Conservation (phyloP, 208 protist species). For the Trichomonas tenax region DNA sequence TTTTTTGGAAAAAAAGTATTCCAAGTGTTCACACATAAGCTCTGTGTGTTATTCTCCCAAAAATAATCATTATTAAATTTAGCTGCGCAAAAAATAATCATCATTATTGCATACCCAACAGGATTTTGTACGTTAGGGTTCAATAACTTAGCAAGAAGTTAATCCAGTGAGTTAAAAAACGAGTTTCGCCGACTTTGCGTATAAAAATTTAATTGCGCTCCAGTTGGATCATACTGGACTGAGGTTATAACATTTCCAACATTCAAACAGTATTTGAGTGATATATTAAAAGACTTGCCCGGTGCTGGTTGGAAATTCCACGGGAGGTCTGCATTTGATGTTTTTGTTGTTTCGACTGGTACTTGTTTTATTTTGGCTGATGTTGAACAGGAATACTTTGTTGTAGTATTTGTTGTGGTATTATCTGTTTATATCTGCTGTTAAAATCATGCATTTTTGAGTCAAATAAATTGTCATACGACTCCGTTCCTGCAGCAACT, state of each 20-base stretch:
- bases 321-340: neutral
- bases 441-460: neutral
- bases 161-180: too few relatives aligned
- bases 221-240: neutral
- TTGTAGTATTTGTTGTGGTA: neutral
- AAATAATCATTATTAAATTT: too few relatives aligned
- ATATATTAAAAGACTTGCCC: neutral
- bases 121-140: too few relatives aligned
- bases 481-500: neutral
- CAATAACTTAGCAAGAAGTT: too few relatives aligned
- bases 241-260: neutral
- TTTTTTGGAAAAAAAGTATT: too few relatives aligned
- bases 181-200: too few relatives aligned
- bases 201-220: too few relatives aligned
- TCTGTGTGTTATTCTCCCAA: too few relatives aligned
- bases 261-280: neutral
- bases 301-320: neutral
- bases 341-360: neutral
- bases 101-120: too few relatives aligned
- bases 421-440: neutral
- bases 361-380: neutral
- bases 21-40: too few relatives aligned
- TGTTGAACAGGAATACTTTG: neutral
- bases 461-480: neutral
- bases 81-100: too few relatives aligned